These are phyloP conservation scores for Rhynchospora pubera DNA, from an alignment of 176 grass and related monocot genomes.

Conservation along the genomic window DNA sequence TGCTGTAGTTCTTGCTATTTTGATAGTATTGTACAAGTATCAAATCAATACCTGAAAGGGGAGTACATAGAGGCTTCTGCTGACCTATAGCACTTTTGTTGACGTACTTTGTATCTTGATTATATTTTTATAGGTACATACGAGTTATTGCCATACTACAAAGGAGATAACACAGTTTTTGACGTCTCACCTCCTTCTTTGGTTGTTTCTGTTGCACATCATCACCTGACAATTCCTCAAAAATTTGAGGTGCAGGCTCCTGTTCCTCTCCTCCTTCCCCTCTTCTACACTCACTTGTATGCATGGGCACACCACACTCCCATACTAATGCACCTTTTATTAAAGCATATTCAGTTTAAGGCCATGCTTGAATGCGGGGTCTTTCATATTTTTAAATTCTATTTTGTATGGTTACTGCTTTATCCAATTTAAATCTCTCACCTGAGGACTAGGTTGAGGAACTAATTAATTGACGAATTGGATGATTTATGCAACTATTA, in stretches of 20 bases:
- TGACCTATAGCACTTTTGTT: background rate
- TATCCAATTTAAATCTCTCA: background rate
- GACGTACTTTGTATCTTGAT: slow-evolving; percentile 9
- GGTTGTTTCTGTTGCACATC: slow-evolving; percentile 54
- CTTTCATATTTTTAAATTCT: background rate
- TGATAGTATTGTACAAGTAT: background rate
- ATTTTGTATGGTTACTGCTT: background rate
- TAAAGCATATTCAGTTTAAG: background rate
- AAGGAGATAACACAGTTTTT: slow-evolving; percentile 93
- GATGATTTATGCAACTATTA: background rate
- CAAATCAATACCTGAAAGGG: background rate
- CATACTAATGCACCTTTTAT: background rate
- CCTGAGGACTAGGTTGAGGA: background rate
- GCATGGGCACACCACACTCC: background rate
- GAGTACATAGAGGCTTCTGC: background rate
- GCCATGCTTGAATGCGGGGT: background rate
- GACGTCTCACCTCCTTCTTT: slow-evolving; percentile 82
- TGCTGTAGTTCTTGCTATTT: background rate
- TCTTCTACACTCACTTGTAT: background rate
- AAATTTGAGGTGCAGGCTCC: slow-evolving; percentile 77
- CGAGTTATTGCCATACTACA: slow-evolving; percentile 90
- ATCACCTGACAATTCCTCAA: slow-evolving; percentile 57
- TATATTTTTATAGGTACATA: slow-evolving; percentile 55
- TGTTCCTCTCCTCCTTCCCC: background rate
- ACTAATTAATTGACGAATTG: background rate